Base-by-base conservation (phyloP, 257 asterid genomes). In the Primulina huaijiensis region DNA sequence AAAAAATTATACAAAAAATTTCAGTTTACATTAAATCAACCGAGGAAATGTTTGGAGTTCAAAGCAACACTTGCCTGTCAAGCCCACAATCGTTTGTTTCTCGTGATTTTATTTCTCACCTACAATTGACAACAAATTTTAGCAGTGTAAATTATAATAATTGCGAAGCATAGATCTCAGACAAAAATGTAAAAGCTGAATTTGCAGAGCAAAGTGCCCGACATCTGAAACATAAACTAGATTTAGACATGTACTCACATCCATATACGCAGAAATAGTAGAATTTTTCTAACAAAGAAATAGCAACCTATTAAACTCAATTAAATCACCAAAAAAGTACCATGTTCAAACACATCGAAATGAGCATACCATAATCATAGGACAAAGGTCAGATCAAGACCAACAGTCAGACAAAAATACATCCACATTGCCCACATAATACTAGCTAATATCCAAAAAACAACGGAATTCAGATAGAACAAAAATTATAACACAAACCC, bases 401-500 rank as follows among this genome's bases (percentile, higher is more conserved):
- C n/a, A n/a, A 62, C 34, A 64, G 16, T 5, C 19, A 19, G 68
- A 64, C 9, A 34, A n/a, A 25, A n/a, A 34, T 37, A 19, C 31
- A 30, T 37, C 33, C 68, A 35, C 56, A 37, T 64, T 64, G 30
- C 31, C 72, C 62, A 38, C 19, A 64, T 1, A 40, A 7, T 25
- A 30, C 71, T 23, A 8, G 31, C 62, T 6, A 60, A 58, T 65
- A 55, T 31, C 61, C 29, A 40, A 56, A 23, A 65, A 19, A 62
- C 25, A 4, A 65, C 35, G 23, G 68, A 76, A 37, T 64, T 74
- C 75, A 65, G 62, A 65, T 25, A 52, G 46, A 67, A 72, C 43
- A 38, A 27, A 27, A 27, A 27, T 27, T 27, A 0, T 27, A 27
- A 27, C 30, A 27, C 65, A 69, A 60, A 62, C 72, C 67, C 71